Conservation (phyloP, 129 eudicot genomes). For the Ambrosia trifida region DNA sequence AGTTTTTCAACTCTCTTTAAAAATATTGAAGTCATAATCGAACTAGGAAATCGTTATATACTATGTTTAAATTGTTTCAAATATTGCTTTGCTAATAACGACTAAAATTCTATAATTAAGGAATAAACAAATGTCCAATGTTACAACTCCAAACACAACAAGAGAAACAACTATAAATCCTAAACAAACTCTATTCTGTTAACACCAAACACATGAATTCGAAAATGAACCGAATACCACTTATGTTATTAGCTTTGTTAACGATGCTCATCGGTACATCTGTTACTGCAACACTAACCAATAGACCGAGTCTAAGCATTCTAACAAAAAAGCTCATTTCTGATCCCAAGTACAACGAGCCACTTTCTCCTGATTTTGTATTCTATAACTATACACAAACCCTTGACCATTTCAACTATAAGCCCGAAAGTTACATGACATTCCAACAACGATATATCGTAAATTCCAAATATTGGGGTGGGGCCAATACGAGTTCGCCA, state of each 20-base stretch:
- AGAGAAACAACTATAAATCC: slow-evolving; percentile 5
- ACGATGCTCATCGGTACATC: slow-evolving; percentile 3
- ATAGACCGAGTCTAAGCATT: slow-evolving; percentile 12
- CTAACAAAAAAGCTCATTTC: not conserved
- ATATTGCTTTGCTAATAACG: slow-evolving; percentile 5
- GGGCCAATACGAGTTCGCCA: slow-evolving; percentile 22
- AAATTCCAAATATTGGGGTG: slow-evolving; percentile 20
- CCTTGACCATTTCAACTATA: slow-evolving; percentile 34
- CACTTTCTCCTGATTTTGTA: slow-evolving; percentile 21
- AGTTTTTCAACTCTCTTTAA: not conserved
- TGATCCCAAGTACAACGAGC: not conserved
- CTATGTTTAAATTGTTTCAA: slow-evolving; percentile 1
- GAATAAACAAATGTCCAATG: slow-evolving; percentile 1
- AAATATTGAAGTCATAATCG: slow-evolving; percentile 2
- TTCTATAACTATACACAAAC: slow-evolving; percentile 34
- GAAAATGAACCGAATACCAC: slow-evolving; percentile 8
- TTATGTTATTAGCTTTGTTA: not conserved
- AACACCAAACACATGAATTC: not conserved
- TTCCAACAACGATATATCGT: slow-evolving; percentile 35
- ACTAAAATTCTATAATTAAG: not conserved
- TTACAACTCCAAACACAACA: slow-evolving; percentile 7
- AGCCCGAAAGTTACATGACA: slow-evolving; percentile 32
- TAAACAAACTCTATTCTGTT: not conserved
- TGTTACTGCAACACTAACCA: not conserved
- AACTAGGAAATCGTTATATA: slow-evolving; percentile 13